phyloP scores from a whole-genome alignment of 108 stramenopile species.

The Cylindrotheca fusiformis region DNA sequence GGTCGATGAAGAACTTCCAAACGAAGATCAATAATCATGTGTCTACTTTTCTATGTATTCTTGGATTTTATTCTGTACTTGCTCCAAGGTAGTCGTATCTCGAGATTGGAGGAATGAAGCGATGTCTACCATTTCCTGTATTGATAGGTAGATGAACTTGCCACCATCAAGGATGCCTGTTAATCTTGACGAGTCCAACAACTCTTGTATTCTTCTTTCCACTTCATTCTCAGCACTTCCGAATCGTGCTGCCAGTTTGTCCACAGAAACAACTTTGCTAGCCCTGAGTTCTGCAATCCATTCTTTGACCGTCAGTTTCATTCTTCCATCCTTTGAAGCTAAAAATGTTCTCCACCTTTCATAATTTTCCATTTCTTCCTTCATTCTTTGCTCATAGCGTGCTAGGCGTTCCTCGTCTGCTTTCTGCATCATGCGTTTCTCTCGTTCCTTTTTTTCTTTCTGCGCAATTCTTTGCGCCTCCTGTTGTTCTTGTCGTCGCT shows the following conservation, averaged over 20 bases:
- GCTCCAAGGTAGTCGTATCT: constrained; percentile 2
- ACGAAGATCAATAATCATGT: not conserved
- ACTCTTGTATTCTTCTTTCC: constrained; percentile 19
- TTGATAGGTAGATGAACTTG: constrained; percentile 12
- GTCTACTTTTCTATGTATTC: not conserved
- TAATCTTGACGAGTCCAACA: constrained; percentile 27
- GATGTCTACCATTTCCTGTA: constrained; percentile 8
- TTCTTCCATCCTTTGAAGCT: not conserved
- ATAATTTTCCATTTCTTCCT: constrained; percentile 16
- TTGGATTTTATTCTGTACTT: constrained; percentile 3
- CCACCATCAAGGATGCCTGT: constrained; percentile 24
- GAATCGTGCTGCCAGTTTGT: constrained; percentile 39
- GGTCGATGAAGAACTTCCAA: not conserved
- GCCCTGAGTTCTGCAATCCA: constrained; percentile 32
- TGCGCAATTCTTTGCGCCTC: constrained; percentile 23
- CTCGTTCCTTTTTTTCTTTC: constrained; percentile 16
- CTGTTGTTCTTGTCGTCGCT: constrained; percentile 43
- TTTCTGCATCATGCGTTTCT: constrained; percentile 1
- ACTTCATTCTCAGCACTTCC: constrained; percentile 13
- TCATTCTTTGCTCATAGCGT: constrained; percentile 9
- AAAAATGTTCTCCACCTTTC: constrained; percentile 22
- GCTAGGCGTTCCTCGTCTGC: constrained; percentile 22
- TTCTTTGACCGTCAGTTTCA: constrained; percentile 30
- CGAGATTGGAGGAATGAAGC: constrained; percentile 2
- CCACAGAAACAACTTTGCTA: constrained; percentile 24